phyloP scores from a whole-genome alignment of 345 rosid genomes.

The Microthlaspi erraticum region DNA sequence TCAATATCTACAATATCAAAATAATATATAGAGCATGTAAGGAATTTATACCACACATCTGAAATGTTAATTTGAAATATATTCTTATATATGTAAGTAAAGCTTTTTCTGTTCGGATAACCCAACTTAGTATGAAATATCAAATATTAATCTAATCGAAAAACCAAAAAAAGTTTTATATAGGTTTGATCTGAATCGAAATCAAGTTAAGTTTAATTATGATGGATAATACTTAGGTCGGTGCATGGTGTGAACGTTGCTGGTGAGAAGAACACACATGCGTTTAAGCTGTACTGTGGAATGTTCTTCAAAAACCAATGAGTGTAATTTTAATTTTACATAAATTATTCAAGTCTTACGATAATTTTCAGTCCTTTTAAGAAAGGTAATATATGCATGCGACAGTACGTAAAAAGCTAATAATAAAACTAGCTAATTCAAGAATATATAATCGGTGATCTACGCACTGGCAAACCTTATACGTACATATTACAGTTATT shows the following conservation, averaged over 20 bases:
- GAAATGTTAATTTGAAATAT: neutral
- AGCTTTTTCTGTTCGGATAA: slow-evolving; percentile 11
- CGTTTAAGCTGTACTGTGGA: slow-evolving; percentile 41
- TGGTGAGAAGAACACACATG: slow-evolving; percentile 41
- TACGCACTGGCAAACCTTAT: slow-evolving; percentile 30
- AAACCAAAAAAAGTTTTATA: neutral
- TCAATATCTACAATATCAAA: slow-evolving; percentile 26
- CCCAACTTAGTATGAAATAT: neutral
- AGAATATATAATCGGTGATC: slow-evolving; percentile 21
- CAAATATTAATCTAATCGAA: neutral
- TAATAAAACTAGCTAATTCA: neutral
- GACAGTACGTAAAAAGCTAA: slow-evolving; percentile 25
- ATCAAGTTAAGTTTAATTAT: slow-evolving; percentile 1
- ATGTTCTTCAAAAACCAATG: slow-evolving; percentile 39
- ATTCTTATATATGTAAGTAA: neutral
- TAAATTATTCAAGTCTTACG: neutral
- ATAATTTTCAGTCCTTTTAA: neutral
- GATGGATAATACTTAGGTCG: slow-evolving; percentile 27
- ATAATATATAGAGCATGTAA: too few relatives aligned
- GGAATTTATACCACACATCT: too few relatives aligned
- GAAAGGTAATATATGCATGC: slow-evolving; percentile 15
- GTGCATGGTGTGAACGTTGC: slow-evolving; percentile 40
- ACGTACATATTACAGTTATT: slow-evolving; percentile 29
- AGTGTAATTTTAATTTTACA: slow-evolving; percentile 17
- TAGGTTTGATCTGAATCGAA: neutral